Conservation (phyloP, 192 early-diverging fungal genomes). For the Coemansia sp. region DNA sequence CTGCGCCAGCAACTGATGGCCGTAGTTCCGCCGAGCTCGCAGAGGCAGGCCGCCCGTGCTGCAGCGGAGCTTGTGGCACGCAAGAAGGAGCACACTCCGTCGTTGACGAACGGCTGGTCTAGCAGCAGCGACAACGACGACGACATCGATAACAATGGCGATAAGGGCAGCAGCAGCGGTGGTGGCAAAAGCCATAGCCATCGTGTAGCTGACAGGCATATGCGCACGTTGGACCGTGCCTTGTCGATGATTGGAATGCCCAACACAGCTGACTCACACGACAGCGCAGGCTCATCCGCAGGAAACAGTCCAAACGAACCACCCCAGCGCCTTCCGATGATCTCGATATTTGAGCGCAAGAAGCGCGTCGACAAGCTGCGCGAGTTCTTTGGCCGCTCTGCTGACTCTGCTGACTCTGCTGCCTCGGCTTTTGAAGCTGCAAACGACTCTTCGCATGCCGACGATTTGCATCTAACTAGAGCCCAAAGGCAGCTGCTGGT, state of each 20-base stretch:
- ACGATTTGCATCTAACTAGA: slow-evolving; percentile 38
- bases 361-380: slow-evolving; percentile 56
- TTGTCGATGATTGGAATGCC: slow-evolving; percentile 57
- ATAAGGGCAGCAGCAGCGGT: neutral
- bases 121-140: slow-evolving; percentile 36
- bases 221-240: slow-evolving; percentile 38
- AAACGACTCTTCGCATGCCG: neutral
- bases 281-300: slow-evolving; percentile 17
- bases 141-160: slow-evolving; percentile 3
- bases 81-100: slow-evolving; percentile 11
- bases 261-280: slow-evolving; percentile 31
- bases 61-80: slow-evolving; percentile 51
- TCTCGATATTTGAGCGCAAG: slow-evolving; percentile 41
- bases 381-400: slow-evolving; percentile 57
- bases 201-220: slow-evolving; percentile 11
- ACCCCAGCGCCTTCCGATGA: neutral
- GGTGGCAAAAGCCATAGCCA: neutral
- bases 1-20: slow-evolving; percentile 59
- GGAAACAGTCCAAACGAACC: slow-evolving; percentile 1
- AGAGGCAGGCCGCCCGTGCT: slow-evolving; percentile 32
- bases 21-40: slow-evolving; percentile 54
- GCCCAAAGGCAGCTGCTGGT: slow-evolving; percentile 63
- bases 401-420: slow-evolving; percentile 5
- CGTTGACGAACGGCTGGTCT: neutral
- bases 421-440: neutral